Base-by-base conservation (phyloP, 1,139 yeast genomes). In the Protomyces macrosporus region DNA sequence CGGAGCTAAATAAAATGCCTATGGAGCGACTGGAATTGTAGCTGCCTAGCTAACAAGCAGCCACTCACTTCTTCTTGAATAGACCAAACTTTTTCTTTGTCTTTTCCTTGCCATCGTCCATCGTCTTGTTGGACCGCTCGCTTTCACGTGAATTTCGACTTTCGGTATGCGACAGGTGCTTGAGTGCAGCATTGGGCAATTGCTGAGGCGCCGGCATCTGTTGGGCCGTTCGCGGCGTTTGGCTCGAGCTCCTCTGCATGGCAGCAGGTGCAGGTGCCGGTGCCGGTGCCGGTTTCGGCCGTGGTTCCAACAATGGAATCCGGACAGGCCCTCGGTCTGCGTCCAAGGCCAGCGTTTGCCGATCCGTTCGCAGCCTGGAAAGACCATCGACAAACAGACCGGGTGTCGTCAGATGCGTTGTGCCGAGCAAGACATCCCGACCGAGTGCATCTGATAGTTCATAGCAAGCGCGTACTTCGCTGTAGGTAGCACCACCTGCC, bases 401-500 rank as follows among this genome's bases (percentile, higher is more conserved):
- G 0, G 97, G 95, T 10, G 87, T 83, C 66, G 88, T 75, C 3
- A 90, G 76, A 60, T 87, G 84, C 71, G 88, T 96, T 5, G 95
- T 86, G 0, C 98, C 98, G 66, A 93, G 78, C 67, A 87, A 84
- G 37, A 93, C 82, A 68, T 90, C 97, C 72, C 84, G 86, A 69
- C 87, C 83, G 66, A 83, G 79, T 55, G 81, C 75, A 23, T 78
- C 75, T 5, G 90, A 82, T 57, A 90, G 79, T 69, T 89, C 95
- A 70, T 89, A 87, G 12, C 87, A 85, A 4, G 90, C 81, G 65
- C 95, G 81, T 53, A 88, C 77, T 73, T 95, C 99, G 3, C 91
- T 82, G 68, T 87, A 84, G 0, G 98, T 90, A 50, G 88, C 76
- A 9, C 98, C 98, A 32, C 99, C 99, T 0, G 95, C 88, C 48